Evolutionary conservation across 768 basidiomycete genomes (phyloP).

Genomic region (Paxillus rubicundulus): DNA sequence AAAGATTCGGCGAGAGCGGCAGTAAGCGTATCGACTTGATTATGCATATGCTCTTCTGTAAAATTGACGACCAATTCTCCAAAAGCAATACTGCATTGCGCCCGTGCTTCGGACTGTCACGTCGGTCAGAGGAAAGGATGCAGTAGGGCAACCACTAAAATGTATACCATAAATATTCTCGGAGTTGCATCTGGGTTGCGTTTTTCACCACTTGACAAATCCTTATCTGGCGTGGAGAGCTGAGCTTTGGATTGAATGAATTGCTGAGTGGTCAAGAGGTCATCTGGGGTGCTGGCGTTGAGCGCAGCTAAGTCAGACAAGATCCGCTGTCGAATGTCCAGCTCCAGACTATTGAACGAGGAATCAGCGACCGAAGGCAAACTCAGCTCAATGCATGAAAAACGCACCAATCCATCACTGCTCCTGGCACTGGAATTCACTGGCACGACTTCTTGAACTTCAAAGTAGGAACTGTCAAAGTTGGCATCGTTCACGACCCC

Average conservation of each 20-base stretch:
- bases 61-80: conserved; percentile 73
- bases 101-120: conserved; percentile 61
- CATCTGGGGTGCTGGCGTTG: conserved; percentile 46
- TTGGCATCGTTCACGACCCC: too few relatives aligned
- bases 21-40: conserved; percentile 52
- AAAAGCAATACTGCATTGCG: conserved; percentile 82
- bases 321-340: conserved; percentile 75
- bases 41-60: conserved; percentile 48
- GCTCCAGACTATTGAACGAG: conserved; percentile 53
- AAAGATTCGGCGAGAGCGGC: conserved; percentile 65
- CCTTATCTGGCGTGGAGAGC: conserved; percentile 30
- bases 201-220: conserved; percentile 15
- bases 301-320: conserved; percentile 69
- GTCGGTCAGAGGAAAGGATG: neutral
- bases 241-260: conserved; percentile 63
- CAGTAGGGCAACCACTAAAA: neutral
- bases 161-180: conserved; percentile 58
- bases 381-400: neutral
- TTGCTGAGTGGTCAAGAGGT: conserved; percentile 47
- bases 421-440: neutral
- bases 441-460: too few relatives aligned
- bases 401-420: conserved; percentile 50
- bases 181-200: conserved; percentile 18
- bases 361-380: neutral
- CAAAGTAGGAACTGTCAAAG: too few relatives aligned